Evolutionary conservation across 2,329 filamentous ascomycete species (phyloP).

Genomic region (Colletotrichum australisinense): DNA sequence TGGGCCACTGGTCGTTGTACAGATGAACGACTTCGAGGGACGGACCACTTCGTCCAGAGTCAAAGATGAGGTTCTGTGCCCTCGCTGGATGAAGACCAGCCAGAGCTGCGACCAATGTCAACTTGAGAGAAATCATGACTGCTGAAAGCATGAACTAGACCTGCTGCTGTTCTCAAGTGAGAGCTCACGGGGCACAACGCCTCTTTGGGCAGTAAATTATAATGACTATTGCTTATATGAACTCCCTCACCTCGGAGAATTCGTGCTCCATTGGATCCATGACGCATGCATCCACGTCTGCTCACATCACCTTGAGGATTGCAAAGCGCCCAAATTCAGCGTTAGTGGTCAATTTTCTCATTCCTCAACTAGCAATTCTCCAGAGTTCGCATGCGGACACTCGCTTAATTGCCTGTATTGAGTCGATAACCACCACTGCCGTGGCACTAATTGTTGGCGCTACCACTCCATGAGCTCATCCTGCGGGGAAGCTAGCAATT

Average conservation of each 20-base stretch:
- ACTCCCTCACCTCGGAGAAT: neutral
- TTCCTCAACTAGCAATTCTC: neutral
- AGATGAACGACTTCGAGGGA: slow-evolving; percentile 7
- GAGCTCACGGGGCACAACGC: no score
- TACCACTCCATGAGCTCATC: neutral
- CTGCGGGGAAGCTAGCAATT: neutral
- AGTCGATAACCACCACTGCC: neutral
- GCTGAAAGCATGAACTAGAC: neutral
- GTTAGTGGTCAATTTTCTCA: neutral
- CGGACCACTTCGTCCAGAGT: slow-evolving; percentile 3
- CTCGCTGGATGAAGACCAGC: neutral
- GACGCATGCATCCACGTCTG: neutral
- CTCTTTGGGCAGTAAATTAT: no score
- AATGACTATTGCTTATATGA: neutral
- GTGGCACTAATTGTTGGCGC: neutral
- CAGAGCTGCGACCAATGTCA: neutral
- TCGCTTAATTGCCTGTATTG: neutral
- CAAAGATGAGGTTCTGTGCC: neutral
- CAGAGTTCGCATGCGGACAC: neutral
- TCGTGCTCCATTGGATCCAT: neutral
- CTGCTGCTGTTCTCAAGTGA: no score
- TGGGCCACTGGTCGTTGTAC: slow-evolving; percentile 11
- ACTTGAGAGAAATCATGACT: no score
- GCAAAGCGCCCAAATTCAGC: neutral
- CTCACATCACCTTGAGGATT: neutral